A percentile compares a stretch with the other conserved stretches of the same genome.
These are phyloP conservation scores for Epichloe gansuensis DNA, from an alignment of 2,329 filamentous ascomycete genomes.

Conservation along the genomic window DNA sequence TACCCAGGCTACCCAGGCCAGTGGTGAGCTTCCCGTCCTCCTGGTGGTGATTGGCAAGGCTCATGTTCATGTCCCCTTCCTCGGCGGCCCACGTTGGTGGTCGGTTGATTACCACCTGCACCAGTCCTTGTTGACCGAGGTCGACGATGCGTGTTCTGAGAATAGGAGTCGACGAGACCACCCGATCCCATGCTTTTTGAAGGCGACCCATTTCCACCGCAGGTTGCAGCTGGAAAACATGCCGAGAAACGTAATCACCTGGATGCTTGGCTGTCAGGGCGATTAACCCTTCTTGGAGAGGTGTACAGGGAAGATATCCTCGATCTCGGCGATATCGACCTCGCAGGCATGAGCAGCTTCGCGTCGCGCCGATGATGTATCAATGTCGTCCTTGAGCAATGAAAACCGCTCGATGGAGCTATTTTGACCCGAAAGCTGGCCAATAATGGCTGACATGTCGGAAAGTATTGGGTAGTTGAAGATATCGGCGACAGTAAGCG, in stretches of 20 bases:
- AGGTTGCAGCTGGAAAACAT: conserved; percentile 7
- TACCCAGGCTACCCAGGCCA: conserved; percentile 9
- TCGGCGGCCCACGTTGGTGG: conserved; percentile 1
- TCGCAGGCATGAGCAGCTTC: conserved; percentile 3
- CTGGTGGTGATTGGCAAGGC: not conserved
- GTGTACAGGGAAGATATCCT: conserved; percentile 23
- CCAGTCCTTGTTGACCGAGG: conserved; percentile 7
- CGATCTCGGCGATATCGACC: conserved; percentile 15
- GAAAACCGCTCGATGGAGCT: not conserved
- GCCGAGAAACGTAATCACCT: conserved; percentile 9
- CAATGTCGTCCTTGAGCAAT: not conserved
- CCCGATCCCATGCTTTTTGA: conserved; percentile 8
- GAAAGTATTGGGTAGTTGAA: conserved; percentile 18
- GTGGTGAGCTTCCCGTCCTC: conserved; percentile 1
- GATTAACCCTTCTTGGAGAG: conserved; percentile 34
- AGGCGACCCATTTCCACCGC: conserved; percentile 7
- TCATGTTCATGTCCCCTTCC: not conserved
- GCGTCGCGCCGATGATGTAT: not conserved
- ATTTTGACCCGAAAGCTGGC: not conserved
- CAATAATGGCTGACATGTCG: not conserved
- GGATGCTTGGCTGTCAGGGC: conserved; percentile 7
- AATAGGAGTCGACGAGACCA: conserved; percentile 8
- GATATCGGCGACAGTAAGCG: conserved; percentile 29
- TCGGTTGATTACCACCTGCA: conserved; percentile 8
- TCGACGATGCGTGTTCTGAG: conserved; percentile 9